phyloP scores from a whole-genome alignment of 2,329 filamentous ascomycete genomes.

The Stylonectria norvegica region DNA sequence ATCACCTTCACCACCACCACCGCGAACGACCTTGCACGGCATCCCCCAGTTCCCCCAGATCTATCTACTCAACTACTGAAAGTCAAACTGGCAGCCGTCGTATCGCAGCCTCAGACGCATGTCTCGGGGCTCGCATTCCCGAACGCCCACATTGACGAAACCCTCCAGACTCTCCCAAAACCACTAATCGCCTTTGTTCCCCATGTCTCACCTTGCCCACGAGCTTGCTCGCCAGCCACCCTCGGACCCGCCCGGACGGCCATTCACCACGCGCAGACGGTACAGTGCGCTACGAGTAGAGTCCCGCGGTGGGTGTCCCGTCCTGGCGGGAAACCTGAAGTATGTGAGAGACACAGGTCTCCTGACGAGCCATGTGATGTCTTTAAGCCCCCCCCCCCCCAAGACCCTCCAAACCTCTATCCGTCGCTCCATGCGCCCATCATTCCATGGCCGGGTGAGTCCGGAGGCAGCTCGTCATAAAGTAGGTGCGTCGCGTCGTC shows the following conservation, averaged over 20 bases:
- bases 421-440: constrained; percentile 6
- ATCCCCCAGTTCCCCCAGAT: too few relatives aligned
- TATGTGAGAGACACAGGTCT: constrained; percentile 21
- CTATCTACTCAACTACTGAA: too few relatives aligned
- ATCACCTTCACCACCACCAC: too few relatives aligned
- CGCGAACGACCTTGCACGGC: too few relatives aligned
- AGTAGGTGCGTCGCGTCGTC: constrained; percentile 14
- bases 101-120: constrained; percentile 3
- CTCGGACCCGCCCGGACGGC: constrained; percentile 3
- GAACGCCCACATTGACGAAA: constrained; percentile 3
- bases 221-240: constrained; percentile 4
- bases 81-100: too few relatives aligned
- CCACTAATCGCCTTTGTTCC: too few relatives aligned
- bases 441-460: constrained; percentile 13
- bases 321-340: constrained; percentile 12
- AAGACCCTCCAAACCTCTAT: too few relatives aligned
- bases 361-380: constrained; percentile 29
- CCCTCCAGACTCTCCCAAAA: too few relatives aligned
- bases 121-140: constrained; percentile 11
- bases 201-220: constrained; percentile 18
- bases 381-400: constrained; percentile 7
- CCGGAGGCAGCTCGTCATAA: constrained; percentile 3
- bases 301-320: constrained; percentile 13
- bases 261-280: constrained; percentile 12
- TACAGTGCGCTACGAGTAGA: constrained; percentile 18